Evolutionary conservation across 1,139 yeast genomes (phyloP).

Genomic region (Blastobotrys persicus): DNA sequence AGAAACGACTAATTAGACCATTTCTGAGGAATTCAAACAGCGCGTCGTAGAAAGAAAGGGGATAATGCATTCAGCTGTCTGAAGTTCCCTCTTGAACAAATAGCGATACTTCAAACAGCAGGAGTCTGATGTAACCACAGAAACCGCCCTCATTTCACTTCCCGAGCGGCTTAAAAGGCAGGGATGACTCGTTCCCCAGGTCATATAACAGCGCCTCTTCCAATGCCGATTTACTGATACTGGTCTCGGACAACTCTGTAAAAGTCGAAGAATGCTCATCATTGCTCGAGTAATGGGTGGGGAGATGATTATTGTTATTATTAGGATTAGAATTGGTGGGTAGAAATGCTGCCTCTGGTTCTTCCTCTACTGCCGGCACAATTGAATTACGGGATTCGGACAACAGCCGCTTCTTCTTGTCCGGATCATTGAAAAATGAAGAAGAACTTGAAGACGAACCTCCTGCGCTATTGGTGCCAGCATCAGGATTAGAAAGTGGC

Average conservation of each 20-base stretch:
- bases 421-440: not conserved
- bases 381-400: conserved; percentile 1
- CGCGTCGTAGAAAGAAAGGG: no score
- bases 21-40: no score
- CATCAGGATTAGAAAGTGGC: conserved; percentile 1
- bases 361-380: not conserved
- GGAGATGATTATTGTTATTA: not conserved
- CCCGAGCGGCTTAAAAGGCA: no score
- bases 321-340: not conserved
- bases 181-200: conserved; percentile 16
- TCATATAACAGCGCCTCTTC: conserved; percentile 45
- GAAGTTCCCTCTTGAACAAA: no score
- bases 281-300: conserved; percentile 7
- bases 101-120: no score
- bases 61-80: no score
- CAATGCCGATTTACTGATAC: conserved; percentile 46
- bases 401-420: not conserved
- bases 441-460: not conserved
- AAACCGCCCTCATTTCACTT: no score
- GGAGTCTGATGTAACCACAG: no score
- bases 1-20: no score
- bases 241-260: conserved; percentile 32
- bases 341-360: not conserved
- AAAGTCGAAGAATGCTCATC: conserved; percentile 17
- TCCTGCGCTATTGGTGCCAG: conserved; percentile 5